These are phyloP conservation scores for Chamaecyparis obtusa DNA, from an alignment of 75 land plant genomes.

Conservation along the genomic window DNA sequence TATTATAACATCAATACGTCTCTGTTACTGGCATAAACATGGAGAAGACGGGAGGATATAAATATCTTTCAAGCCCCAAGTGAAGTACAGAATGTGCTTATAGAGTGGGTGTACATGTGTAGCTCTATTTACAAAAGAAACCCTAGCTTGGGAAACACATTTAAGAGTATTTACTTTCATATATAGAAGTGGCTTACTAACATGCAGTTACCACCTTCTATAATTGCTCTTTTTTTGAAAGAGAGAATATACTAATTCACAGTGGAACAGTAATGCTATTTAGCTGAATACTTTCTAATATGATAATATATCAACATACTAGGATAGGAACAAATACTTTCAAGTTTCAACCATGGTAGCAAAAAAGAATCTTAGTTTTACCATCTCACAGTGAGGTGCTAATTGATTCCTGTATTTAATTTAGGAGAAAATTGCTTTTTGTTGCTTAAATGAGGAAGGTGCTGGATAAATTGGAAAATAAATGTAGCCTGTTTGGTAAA, in stretches of 20 bases:
- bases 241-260: not conserved
- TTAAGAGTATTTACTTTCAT: not conserved
- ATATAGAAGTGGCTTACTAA: not conserved
- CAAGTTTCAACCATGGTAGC: not conserved
- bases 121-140: not conserved
- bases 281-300: too few relatives aligned
- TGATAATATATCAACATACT: not conserved
- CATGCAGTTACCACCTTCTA: not conserved
- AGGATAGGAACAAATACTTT: not conserved
- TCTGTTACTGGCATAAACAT: not conserved
- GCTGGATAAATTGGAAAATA: not conserved
- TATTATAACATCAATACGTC: not conserved
- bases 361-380: not conserved
- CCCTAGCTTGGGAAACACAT: not conserved
- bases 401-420: not conserved
- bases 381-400: not conserved
- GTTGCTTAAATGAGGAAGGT: not conserved
- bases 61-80: not conserved
- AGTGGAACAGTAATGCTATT: not conserved
- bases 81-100: not conserved
- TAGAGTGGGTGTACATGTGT: not conserved
- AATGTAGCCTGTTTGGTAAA: not conserved
- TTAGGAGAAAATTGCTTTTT: not conserved
- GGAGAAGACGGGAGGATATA: not conserved
- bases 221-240: not conserved